Conservation (phyloP, 139 green algal species). For the Chlorella sorokiniana region DNA sequence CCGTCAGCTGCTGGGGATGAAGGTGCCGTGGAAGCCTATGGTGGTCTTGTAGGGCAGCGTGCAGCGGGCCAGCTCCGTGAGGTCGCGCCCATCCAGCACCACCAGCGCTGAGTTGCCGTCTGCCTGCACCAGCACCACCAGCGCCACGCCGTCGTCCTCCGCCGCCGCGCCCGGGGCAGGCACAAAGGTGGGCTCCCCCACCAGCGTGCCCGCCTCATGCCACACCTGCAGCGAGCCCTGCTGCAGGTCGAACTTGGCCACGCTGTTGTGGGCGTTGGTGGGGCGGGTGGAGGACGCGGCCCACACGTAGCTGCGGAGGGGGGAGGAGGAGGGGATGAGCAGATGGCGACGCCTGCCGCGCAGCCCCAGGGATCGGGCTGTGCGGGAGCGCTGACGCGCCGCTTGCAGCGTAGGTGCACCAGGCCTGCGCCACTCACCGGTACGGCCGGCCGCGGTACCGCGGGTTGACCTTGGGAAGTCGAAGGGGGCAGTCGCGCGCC, state of each 20-base stretch:
- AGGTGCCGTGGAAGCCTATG: conserved; percentile 77
- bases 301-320: conserved; percentile 59
- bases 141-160: conserved; percentile 83
- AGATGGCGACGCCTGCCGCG: not conserved
- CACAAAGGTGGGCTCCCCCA: conserved; percentile 75
- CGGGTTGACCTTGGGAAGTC: conserved; percentile 60
- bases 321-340: not conserved
- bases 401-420: not conserved
- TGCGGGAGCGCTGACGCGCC: not conserved
- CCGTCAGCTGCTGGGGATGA: conserved; percentile 41
- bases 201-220: conserved; percentile 60
- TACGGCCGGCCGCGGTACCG: conserved; percentile 35
- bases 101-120: conserved; percentile 65
- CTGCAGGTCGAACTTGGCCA: conserved; percentile 71
- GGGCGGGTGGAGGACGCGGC: conserved; percentile 58
- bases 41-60: conserved; percentile 65
- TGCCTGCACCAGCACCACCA: conserved; percentile 48
- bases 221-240: conserved; percentile 44
- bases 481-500: conserved; percentile 23
- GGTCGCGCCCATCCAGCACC: conserved; percentile 67
- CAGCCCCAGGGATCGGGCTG: not conserved
- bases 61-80: conserved; percentile 65
- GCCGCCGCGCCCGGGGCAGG: conserved; percentile 41
- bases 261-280: conserved; percentile 70
- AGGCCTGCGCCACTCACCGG: not conserved